Percentiles rank a stretch among this genome's conserved stretches.
phyloP scores from a whole-genome alignment of 179 eudicot species.

The Vitellaria paradoxa region DNA sequence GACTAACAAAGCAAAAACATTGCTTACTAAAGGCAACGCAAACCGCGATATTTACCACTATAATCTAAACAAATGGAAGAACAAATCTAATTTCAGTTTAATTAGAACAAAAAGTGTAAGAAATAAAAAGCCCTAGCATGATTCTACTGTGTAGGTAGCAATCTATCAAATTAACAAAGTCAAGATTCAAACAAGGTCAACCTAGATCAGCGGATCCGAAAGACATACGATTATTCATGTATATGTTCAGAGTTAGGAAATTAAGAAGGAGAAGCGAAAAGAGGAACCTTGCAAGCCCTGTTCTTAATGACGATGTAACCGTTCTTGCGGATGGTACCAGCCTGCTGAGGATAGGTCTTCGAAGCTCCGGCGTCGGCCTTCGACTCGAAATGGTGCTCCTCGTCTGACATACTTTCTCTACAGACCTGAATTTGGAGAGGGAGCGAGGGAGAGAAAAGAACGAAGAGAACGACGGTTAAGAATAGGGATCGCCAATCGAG shows the following conservation, averaged over 20 bases:
- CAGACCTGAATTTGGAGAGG: not conserved
- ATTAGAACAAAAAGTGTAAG: too few relatives aligned
- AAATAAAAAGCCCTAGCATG: not conserved
- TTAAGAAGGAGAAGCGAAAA: too few relatives aligned
- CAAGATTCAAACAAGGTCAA: not conserved
- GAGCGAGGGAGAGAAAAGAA: not conserved
- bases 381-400: constrained; percentile 37
- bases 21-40: not conserved
- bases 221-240: not conserved
- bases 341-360: constrained; percentile 35
- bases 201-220: constrained; percentile 2
- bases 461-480: not conserved
- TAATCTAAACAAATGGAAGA: not conserved
- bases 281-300: constrained; percentile 32
- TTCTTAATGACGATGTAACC: constrained; percentile 30
- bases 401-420: constrained; percentile 28
- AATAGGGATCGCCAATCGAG: not conserved
- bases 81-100: too few relatives aligned
- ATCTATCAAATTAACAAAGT: not conserved
- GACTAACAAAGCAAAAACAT: too few relatives aligned
- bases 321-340: constrained; percentile 31
- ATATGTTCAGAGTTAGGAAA: not conserved
- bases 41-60: not conserved
- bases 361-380: constrained; percentile 43
- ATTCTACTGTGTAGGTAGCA: too few relatives aligned